Evolutionary conservation across 2,329 filamentous ascomycete species (phyloP), one percentile per base, ranked within the genome.

Genomic region (Botrytis medusae): DNA sequence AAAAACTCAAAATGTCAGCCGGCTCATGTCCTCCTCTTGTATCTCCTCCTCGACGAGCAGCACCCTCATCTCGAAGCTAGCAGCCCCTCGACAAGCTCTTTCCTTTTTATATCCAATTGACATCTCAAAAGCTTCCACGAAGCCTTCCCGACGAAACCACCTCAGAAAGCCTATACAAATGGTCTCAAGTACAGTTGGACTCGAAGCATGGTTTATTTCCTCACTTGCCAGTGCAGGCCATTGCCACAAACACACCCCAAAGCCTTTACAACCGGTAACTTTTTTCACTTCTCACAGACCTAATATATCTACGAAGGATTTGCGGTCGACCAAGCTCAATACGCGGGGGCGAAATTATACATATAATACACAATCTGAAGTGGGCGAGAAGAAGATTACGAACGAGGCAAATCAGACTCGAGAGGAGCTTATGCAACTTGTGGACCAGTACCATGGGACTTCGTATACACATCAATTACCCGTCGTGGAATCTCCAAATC

Each of bases 1-100:
- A 73, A 75, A 57, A 63, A 60, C 82, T 83, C 87, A 89, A 84
- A 78, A 91, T 91, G 89, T 86, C 83, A 84, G 84, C 81, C 83
- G 80, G 86, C 87, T 87, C 88, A 91, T 91, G 89, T 89, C 87
- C 87, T 83, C 86, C 83, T 81, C 87, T 84, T 85, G 85, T 83
- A 84, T 84, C 83, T 84, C 86, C 82, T 83, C 86, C 85, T 84
- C 79, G 77, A 80, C 77, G 77, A 80, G 83, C 81, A 83, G 83
- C 83, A 83, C 84, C 81, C 80, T 84, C 80, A 81, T 83, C 82
- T 83, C 84, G 75, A 84, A 83, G 81, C 81, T 84, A 83, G 80
- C 79, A 82, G 80, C 79, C 76, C 77, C 80, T 77, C 80, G 80
- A 75, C 79, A 78, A 32, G 69, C 77, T 34, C 78, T 82, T 51